Evolutionary conservation across 345 rosid species (phyloP).

Genomic region (Barbarea vulgaris): DNA sequence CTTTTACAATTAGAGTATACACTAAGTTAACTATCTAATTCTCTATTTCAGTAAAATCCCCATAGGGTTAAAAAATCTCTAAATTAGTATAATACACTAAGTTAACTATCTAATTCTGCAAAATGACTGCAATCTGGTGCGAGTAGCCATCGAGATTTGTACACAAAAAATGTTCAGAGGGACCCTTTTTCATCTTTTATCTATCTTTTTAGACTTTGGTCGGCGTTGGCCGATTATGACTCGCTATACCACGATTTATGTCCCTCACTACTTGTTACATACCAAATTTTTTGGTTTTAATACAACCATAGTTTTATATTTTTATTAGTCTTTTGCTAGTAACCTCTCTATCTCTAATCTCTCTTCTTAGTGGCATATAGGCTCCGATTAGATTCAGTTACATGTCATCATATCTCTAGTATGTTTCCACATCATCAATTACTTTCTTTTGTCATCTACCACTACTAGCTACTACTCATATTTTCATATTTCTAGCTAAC

Average conservation of each 20-base stretch:
- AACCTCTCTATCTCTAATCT: not conserved
- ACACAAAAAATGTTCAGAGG: constrained; percentile 30
- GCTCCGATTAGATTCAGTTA: constrained; percentile 32
- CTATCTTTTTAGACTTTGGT: constrained; percentile 43
- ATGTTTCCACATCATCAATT: not conserved
- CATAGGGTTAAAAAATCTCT: not conserved
- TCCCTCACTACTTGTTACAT: constrained; percentile 5
- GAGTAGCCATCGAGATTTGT: constrained; percentile 41
- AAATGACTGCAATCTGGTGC: constrained; percentile 37
- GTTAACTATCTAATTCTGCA: not conserved
- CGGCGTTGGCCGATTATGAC: constrained; percentile 53
- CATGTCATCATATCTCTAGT: not conserved
- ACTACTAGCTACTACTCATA: not conserved
- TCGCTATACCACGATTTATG: constrained; percentile 1
- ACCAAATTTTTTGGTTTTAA: not conserved
- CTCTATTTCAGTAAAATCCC: not conserved
- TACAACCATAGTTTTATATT: not conserved
- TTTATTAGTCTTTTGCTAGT: not conserved
- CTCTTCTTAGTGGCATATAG: constrained; percentile 30
- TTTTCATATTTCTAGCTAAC: not conserved
- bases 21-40: no score
- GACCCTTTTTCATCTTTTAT: constrained; percentile 43
- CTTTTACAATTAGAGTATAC: not conserved
- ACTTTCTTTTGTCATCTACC: not conserved
- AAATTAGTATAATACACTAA: not conserved